Percentiles rank a stretch among this genome's conserved stretches.
phyloP scores from a whole-genome alignment of 306 rosid species.

The Trifolium repens region DNA sequence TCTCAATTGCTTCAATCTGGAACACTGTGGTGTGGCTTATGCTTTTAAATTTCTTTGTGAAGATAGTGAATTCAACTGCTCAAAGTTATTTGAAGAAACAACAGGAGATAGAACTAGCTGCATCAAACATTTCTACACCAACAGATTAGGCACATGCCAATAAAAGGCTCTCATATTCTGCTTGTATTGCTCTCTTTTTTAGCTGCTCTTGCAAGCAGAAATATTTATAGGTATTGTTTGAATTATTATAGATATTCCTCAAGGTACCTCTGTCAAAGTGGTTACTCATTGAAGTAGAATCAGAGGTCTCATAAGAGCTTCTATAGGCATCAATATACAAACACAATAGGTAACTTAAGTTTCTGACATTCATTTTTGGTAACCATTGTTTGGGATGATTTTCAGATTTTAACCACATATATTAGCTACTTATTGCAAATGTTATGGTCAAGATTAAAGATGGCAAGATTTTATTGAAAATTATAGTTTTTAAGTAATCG shows the following conservation, averaged over 20 bases:
- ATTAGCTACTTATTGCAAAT: slow-evolving; percentile 44
- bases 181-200: slow-evolving; percentile 39
- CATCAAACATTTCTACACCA: slow-evolving; percentile 45
- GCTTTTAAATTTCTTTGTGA: slow-evolving; percentile 86
- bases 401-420: slow-evolving; percentile 40
- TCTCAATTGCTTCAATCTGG: slow-evolving; percentile 83
- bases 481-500: neutral
- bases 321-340: slow-evolving; percentile 46
- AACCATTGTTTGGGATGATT: slow-evolving; percentile 55
- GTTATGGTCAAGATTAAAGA: neutral
- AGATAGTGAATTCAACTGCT: slow-evolving; percentile 89
- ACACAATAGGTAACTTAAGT: slow-evolving; percentile 47
- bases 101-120: slow-evolving; percentile 67
- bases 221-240: slow-evolving; percentile 14
- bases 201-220: slow-evolving; percentile 49
- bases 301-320: slow-evolving; percentile 47
- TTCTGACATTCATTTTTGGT: slow-evolving; percentile 46
- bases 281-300: slow-evolving; percentile 34
- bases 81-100: slow-evolving; percentile 75
- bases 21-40: slow-evolving; percentile 92
- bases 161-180: slow-evolving; percentile 31
- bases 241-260: slow-evolving; percentile 38
- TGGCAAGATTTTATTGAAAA: neutral
- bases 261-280: slow-evolving; percentile 34
- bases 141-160: slow-evolving; percentile 26